Base-by-base conservation (phyloP, 2,329 filamentous ascomycete species). In the Lasiodiplodia sp. region DNA sequence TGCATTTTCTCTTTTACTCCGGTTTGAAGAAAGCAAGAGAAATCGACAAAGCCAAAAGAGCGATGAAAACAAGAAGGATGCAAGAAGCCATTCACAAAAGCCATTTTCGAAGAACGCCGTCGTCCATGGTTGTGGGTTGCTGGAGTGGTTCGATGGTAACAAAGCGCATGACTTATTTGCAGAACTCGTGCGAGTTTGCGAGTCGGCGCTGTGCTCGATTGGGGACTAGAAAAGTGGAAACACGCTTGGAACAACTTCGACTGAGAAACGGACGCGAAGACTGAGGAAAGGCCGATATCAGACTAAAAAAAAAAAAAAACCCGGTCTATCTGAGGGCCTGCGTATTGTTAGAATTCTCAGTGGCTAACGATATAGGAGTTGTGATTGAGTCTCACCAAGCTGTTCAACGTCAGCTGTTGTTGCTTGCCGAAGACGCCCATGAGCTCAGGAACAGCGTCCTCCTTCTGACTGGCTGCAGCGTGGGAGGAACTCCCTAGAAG, bases 381-480 rank as follows among this genome's bases (percentile, higher is more conserved):
- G 6, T 23, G 6, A 4, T 31, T 12, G 28, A 4, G 2, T 23
- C 58, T 49, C 31, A 63, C 58, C 58, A 51, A 37, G 56, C 37
- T 38, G 28, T 63, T 51, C 7, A 51, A 18, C 16, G 14, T 51
- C 25, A 18, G 12, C 37, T 60, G 37, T 21, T 60, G 38, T 34
- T 56, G 34, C 28, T 67, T 67, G 37, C 38, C 53, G 55, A 67
- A 67, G 25, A 67, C 65, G 18, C 65, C 65, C 16, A 40, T 34
- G 11, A 67, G 47, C 40, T 67, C 65, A 11, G 53, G 49, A 28
- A 53, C 53, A 6, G 53, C n/a, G 10, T 18, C 28, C 28, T 53
- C 65, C 38, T 37, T 58, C 12, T 12, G 11, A 6, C 38, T 34
- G 7, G 38, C 6, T 31, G 14, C 21, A 37, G 18, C 23, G 3